These are phyloP conservation scores for Barnettozyma populi DNA, from an alignment of 805 yeast genomes.

Conservation along the genomic window DNA sequence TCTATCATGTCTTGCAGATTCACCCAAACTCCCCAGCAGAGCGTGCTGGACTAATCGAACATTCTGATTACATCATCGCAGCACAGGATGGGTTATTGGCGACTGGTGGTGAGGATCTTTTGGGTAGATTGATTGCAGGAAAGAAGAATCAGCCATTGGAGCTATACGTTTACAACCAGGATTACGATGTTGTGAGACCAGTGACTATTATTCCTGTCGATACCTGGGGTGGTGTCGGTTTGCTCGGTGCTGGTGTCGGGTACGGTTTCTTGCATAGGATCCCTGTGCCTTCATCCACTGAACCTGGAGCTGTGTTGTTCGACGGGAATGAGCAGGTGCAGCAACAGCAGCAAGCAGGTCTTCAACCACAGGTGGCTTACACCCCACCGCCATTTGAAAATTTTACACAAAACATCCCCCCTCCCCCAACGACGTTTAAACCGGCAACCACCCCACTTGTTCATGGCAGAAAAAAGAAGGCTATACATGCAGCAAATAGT, in stretches of 20 bases:
- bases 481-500: slow-evolving; percentile 10
- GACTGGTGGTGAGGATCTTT: slow-evolving; percentile 79
- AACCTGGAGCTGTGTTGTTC: slow-evolving; percentile 36
- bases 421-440: slow-evolving; percentile 3
- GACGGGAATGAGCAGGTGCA: slow-evolving; percentile 22
- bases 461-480: slow-evolving; percentile 24
- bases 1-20: slow-evolving; percentile 79
- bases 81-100: slow-evolving; percentile 81
- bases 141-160: slow-evolving; percentile 41
- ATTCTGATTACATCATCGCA: slow-evolving; percentile 84
- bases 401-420: neutral
- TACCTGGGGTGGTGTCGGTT: slow-evolving; percentile 79
- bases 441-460: slow-evolving; percentile 18
- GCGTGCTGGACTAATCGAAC: slow-evolving; percentile 74
- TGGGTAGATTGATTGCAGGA: slow-evolving; percentile 61
- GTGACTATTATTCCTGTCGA: slow-evolving; percentile 71
- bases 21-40: slow-evolving; percentile 78
- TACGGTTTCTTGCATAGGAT: slow-evolving; percentile 83
- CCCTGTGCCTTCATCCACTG: slow-evolving; percentile 56
- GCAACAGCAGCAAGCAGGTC: neutral
- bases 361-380: neutral
- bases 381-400: neutral
- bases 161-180: slow-evolving; percentile 81
- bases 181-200: slow-evolving; percentile 79
- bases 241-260: slow-evolving; percentile 92